phyloP scores from a whole-genome alignment of 768 basidiomycete genomes.

The Lepiota subincarnata region DNA sequence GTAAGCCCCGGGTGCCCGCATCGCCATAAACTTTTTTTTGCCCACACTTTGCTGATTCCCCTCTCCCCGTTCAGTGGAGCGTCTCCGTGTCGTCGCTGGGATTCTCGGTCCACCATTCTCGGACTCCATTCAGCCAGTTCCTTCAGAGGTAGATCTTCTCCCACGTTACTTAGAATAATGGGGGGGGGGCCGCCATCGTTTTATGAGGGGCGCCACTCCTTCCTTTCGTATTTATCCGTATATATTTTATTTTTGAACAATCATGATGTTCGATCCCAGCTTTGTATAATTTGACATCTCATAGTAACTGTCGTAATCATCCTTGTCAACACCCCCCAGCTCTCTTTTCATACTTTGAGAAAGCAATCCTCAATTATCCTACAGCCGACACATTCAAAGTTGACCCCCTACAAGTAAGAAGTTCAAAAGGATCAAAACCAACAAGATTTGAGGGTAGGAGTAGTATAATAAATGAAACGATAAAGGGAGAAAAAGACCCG shows the following conservation, averaged over 20 bases:
- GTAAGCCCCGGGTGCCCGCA: constrained; percentile 39
- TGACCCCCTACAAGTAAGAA: constrained; percentile 1
- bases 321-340: too few species aligned
- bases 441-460: constrained; percentile 1
- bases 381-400: constrained; percentile 9
- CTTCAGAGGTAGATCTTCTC: background rate
- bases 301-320: too few species aligned
- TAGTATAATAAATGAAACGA: background rate
- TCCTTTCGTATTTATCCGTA: constrained; percentile 6
- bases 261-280: too few species aligned
- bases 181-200: background rate
- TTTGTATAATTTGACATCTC: too few species aligned
- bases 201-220: too few species aligned
- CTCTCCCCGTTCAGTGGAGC: constrained; percentile 6
- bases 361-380: constrained; percentile 11
- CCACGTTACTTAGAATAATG: constrained; percentile 2
- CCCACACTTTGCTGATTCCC: background rate
- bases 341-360: background rate
- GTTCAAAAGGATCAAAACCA: background rate
- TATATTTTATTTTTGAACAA: constrained; percentile 1
- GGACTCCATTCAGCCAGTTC: background rate
- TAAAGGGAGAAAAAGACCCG: constrained; percentile 1
- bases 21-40: background rate
- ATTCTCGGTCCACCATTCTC: constrained; percentile 2
- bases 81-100: constrained; percentile 7